Evolutionary conservation across 371 early-diverging fungal genomes (phyloP), one percentile per base, ranked within the genome.

Genomic region (Conidiobolus incongruus): DNA sequence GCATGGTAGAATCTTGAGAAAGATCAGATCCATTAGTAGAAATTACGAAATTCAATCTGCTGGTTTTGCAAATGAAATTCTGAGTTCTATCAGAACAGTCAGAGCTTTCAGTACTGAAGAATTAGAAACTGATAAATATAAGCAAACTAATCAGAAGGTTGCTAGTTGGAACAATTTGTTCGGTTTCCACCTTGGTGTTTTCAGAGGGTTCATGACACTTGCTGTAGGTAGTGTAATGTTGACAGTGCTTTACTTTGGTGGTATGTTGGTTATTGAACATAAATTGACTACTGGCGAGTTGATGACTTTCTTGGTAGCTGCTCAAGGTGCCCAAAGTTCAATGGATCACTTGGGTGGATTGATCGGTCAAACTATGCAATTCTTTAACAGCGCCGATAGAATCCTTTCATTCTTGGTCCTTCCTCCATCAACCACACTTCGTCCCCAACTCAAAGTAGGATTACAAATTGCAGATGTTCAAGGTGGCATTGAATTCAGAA

Each of bases 221-320:
- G 16, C 3, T 1, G 16, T 38, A 8, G 38, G 20, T 33, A 38
- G 17, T 8, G 35, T 51, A 51, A 50, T 69, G 6, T 54, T 82
- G 15, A 52, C 68, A 6, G 77, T 84, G 11, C 60, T 85, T 15
- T 78, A 77, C 43, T 68, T 59, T 47, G 86, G 86, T 35, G 86
- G 81, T 0, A 60, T 64, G 0, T 52, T 77, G 43, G 86, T 85
- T 0, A 68, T 67, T 1, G 47, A 56, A 5, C 70, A 75, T 21
- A 67, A 73, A 35, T 52, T 85, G 50, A 58, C 65, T 0, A 64
- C 74, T 11, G 84, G 82, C 26, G 69, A 75, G 26, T 56, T 79
- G 13, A 74, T 78, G 72, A 65, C 74, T 0, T 84, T 76, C 47
- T 66, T 81, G 75, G 52, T 81, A 1, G 72, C 81, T 2, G 75